Conservation (phyloP, 1,284 basidiomycete species). For the Ceratobasidium sp. region DNA sequence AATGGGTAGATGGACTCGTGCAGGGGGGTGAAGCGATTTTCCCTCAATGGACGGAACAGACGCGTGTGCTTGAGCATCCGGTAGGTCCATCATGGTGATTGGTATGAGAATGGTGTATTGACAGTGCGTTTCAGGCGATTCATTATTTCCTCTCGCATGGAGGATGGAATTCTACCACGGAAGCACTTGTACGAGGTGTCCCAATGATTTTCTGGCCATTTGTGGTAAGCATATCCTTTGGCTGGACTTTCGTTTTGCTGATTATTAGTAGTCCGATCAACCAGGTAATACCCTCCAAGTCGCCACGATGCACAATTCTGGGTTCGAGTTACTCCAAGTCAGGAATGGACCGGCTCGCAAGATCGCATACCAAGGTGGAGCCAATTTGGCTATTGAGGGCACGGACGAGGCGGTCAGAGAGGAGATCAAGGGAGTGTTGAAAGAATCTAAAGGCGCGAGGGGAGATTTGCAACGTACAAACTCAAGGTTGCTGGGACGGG, state of each 20-base stretch:
- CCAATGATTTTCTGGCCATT: constrained; percentile 27
- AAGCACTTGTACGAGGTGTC: constrained; percentile 9
- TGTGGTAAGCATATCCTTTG: too few species aligned
- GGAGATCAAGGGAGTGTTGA: constrained; percentile 3
- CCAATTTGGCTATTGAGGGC: constrained; percentile 3
- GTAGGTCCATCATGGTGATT: neutral
- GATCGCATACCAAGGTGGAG: neutral
- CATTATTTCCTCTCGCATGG: constrained; percentile 16
- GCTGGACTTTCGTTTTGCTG: too few species aligned
- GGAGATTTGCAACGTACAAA: constrained; percentile 4
- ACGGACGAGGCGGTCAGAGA: constrained; percentile 11
- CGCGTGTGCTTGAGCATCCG: neutral
- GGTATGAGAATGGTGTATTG: neutral
- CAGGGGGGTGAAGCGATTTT: neutral
- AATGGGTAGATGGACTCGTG: neutral
- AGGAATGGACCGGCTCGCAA: neutral
- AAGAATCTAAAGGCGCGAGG: constrained; percentile 1
- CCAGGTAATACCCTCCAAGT: constrained; percentile 13
- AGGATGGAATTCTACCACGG: constrained; percentile 16
- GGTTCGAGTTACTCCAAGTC: constrained; percentile 33
- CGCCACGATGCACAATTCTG: neutral
- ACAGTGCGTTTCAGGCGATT: neutral
- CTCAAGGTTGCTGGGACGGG: neutral
- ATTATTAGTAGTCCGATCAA: constrained; percentile 11
- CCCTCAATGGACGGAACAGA: constrained; percentile 1